Base-by-base conservation (phyloP, 1,284 basidiomycete genomes). In the Vanrija sp. region DNA sequence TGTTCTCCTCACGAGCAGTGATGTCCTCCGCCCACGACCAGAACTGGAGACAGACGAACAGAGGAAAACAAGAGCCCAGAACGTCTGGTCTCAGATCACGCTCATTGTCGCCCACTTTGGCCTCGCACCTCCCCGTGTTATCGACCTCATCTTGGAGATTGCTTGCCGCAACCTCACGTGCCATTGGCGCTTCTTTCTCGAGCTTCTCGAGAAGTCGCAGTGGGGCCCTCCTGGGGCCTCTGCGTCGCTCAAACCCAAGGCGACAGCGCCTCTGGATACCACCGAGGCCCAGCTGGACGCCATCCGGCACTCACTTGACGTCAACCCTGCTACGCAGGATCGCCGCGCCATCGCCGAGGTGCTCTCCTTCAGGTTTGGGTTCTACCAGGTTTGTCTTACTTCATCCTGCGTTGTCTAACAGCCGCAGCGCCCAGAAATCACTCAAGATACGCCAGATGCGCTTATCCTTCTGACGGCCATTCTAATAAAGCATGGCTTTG, bases 31-130 rank as follows among this genome's bases (percentile, higher is more conserved):
- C 1, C 49, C 52, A 5, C 48, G 48, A 5, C 39, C 52, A 14
- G 50, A 57, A 1, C 39, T 51, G 5, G 26, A 59, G 15, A 40
- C 45, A 5, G 51, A 53, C 28, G 46, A 43, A 19, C 40, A 54
- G 21, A 18, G 55, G 46, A 39, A 44, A 43, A 9, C 29, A 29
- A 46, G 28, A 54, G 39, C 42, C 87, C 88, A 4, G 82, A 83
- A 42, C 80, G 86, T 88, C n/a, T 93, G 90, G 90, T 85, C 87
- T 56, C 87, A 88, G 57, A 82, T 94, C 53, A 86, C 93, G 66
- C 87, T 87, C 52, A 83, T 96, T 49, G 89, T 96, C 67, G 94
- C 95, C 25, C 94, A 91, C 76, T 98, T 98, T 71, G 91, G 96
- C 74, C 82, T 99, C 46, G 92, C 97, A 69, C 94, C 96, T 9